A percentile compares a stretch with the other conserved stretches of the same genome.
phyloP scores from a whole-genome alignment of 306 rosid genomes.

The Gynostemma pentaphyllum region DNA sequence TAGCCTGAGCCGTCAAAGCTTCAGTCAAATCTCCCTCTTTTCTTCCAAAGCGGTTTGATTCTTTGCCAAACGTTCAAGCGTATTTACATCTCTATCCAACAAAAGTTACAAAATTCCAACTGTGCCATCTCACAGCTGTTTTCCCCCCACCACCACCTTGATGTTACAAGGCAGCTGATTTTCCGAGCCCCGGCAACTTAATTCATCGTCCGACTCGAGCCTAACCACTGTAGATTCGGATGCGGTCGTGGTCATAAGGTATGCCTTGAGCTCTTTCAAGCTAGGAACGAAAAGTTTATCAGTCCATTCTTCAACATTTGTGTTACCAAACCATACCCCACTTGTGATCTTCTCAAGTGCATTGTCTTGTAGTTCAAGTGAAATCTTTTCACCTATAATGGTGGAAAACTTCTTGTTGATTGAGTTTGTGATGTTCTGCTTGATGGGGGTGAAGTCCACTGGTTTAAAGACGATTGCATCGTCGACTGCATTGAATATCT shows the following conservation, averaged over 20 bases:
- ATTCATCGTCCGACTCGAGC: conserved; percentile 53
- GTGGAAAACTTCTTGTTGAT: conserved; percentile 38
- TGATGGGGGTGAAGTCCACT: conserved; percentile 36
- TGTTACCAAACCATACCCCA: conserved; percentile 72
- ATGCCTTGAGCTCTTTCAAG: conserved; percentile 48
- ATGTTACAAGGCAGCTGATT: conserved; percentile 48
- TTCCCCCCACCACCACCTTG: conserved; percentile 33
- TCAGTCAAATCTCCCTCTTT: conserved; percentile 6
- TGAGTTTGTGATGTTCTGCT: conserved; percentile 32
- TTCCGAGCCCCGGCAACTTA: conserved; percentile 25
- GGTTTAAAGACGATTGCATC: conserved; percentile 77
- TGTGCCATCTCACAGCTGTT: conserved; percentile 7
- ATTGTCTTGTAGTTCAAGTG: conserved; percentile 61
- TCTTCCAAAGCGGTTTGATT: conserved; percentile 23
- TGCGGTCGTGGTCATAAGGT: conserved; percentile 18
- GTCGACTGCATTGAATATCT: conserved; percentile 57
- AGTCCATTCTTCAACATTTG: conserved; percentile 61
- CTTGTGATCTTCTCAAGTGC: conserved; percentile 70
- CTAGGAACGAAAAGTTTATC: conserved; percentile 62
- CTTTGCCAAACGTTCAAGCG: conserved; percentile 23
- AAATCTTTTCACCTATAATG: conserved; percentile 38
- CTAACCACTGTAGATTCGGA: conserved; percentile 42
- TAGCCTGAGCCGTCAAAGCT: not conserved
- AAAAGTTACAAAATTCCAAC: conserved; percentile 24
- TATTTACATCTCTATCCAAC: conserved; percentile 59